A percentile compares a stretch with the other conserved stretches of the same genome.
phyloP scores from a whole-genome alignment of 2,329 filamentous ascomycete species.

The Paraphaeosphaeria sporulosa region DNA sequence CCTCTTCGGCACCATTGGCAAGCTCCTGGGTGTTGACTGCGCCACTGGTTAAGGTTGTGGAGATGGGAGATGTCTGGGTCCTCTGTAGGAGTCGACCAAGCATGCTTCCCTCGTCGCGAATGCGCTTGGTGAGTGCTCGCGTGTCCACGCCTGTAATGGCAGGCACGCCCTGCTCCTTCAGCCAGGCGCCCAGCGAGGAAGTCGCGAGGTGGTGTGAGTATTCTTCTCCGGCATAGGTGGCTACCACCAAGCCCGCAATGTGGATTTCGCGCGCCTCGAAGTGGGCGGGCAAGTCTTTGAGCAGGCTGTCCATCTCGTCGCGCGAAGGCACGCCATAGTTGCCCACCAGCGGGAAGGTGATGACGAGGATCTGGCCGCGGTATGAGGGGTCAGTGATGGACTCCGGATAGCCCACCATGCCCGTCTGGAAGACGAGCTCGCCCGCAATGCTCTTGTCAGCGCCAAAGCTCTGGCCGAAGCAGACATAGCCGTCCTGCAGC shows the following conservation, averaged over 20 bases:
- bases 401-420: conserved; percentile 99
- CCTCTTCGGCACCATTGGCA: conserved; percentile 40
- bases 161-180: conserved; percentile 93
- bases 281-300: conserved; percentile 85
- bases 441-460: conserved; percentile 92
- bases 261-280: conserved; percentile 95
- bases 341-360: conserved; percentile 93
- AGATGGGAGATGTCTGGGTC: conserved; percentile 54
- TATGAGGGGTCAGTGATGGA: conserved; percentile 88
- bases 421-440: conserved; percentile 98
- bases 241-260: conserved; percentile 87
- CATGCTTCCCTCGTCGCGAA: conserved; percentile 94
- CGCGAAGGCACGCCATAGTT: conserved; percentile 97
- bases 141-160: conserved; percentile 97
- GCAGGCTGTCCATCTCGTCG: conserved; percentile 82
- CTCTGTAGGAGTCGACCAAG: conserved; percentile 86
- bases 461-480: conserved; percentile 96
- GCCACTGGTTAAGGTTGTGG: conserved; percentile 49
- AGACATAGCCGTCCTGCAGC: conserved; percentile 88
- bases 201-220: conserved; percentile 93
- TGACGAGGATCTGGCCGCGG: conserved; percentile 91
- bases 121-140: conserved; percentile 89
- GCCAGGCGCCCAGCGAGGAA: conserved; percentile 91
- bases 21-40: conserved; percentile 40
- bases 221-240: conserved; percentile 92